Evolutionary conservation across 257 asterid species (phyloP), one percentile per base, ranked within the genome.

Genomic region (Cynanchum wilfordii): DNA sequence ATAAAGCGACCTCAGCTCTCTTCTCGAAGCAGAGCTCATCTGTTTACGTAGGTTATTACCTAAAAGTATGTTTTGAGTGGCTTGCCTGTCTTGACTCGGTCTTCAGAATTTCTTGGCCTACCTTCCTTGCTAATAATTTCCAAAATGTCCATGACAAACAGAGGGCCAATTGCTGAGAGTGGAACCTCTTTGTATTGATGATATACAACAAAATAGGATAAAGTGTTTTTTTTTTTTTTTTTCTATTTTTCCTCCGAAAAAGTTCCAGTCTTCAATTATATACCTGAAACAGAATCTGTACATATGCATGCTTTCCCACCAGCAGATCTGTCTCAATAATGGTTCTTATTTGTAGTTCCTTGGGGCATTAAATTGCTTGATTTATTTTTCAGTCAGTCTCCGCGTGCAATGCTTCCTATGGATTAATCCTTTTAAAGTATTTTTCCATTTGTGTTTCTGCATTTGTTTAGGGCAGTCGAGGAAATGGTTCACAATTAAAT

Each of bases 1-100:
- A 84, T 93, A 75, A 91, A 86, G 86, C 82, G 96, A 19, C 96
- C 98, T 73, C 96, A 89, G 84, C 86, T 91, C 78, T 81, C 97
- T 56, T 81, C 97, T 56, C 93, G 97, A 27, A 87, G 76, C 79
- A 84, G 91, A 20, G 84, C 96, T 38, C 96, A 82, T 62, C 51
- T 90, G 82, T 92, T 92, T 89, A 86, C 90, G 96, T 91, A 85
- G 84, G 93, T 13, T 49, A 40, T 22, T 77, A 44, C 3, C 42
- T 17, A 38, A 7, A 7, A 25, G 33, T 49, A 47, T 10, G 65
- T 58, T 30, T 30, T 54, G 45, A 19, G 58, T 9, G 25, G 51
- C 11, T 24, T 33, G 12, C 20, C 47, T 16, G 6, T 62, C 54
- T 70, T 63, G 7, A 11, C 11, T 74, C 24, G 7, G 20, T 45